phyloP scores from a whole-genome alignment of 2,329 filamentous ascomycete species.

The Lasiodiplodia citricola region DNA sequence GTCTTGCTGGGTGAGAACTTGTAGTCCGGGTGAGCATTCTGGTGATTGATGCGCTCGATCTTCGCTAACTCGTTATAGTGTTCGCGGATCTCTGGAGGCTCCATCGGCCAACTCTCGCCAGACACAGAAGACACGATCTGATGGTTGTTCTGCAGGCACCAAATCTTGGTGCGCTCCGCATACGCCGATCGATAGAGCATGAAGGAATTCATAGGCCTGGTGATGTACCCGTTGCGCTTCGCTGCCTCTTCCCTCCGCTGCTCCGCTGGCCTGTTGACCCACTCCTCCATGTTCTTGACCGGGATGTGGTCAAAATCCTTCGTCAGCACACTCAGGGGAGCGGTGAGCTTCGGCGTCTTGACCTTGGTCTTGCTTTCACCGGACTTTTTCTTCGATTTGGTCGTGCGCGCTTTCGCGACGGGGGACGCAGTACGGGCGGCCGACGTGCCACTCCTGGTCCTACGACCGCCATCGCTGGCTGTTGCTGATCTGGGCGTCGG shows the following conservation, averaged over 20 bases:
- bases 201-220: constrained; percentile 96
- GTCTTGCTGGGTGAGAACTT: constrained; percentile 89
- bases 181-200: constrained; percentile 97
- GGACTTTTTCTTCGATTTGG: constrained; percentile 41
- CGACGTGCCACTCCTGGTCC: constrained; percentile 44
- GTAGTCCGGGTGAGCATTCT: constrained; percentile 84
- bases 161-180: constrained; percentile 82
- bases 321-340: constrained; percentile 74
- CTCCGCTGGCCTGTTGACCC: constrained; percentile 74
- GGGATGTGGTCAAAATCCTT: constrained; percentile 65
- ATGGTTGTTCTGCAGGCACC: constrained; percentile 86
- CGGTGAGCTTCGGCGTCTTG: constrained; percentile 62
- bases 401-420: neutral
- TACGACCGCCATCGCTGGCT: constrained; percentile 46
- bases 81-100: constrained; percentile 72
- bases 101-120: constrained; percentile 83
- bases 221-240: constrained; percentile 77
- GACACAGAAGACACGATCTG: constrained; percentile 90
- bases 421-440: constrained; percentile 25
- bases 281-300: constrained; percentile 78
- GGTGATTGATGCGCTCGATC: constrained; percentile 83
- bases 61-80: constrained; percentile 80
- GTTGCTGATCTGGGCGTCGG: constrained; percentile 52
- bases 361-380: constrained; percentile 49
- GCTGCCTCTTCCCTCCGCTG: constrained; percentile 71